Conservation (phyloP, 305 asterid genomes). For the Plantago lanceolata region DNA sequence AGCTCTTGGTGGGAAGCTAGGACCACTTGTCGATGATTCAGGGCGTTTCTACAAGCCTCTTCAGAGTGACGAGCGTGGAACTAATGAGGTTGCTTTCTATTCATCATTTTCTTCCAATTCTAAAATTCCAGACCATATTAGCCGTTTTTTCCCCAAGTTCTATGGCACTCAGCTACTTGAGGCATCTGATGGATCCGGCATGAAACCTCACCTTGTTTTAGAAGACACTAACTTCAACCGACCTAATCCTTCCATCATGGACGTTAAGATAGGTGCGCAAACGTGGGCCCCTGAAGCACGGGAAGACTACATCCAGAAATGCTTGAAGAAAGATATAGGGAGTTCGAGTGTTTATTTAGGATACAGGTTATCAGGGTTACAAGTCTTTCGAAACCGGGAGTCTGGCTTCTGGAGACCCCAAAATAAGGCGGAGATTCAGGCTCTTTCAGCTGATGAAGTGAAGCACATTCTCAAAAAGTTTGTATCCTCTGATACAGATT, state of each 20-base stretch:
- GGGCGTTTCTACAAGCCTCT: constrained; percentile 92
- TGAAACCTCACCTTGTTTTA: constrained; percentile 49
- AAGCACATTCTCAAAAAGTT: constrained; percentile 40
- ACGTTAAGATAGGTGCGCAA: constrained; percentile 63
- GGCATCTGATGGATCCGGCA: constrained; percentile 67
- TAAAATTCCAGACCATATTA: constrained; percentile 46
- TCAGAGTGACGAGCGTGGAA: constrained; percentile 74
- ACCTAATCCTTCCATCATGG: constrained; percentile 56
- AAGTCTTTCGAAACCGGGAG: constrained; percentile 37
- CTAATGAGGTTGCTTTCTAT: constrained; percentile 53
- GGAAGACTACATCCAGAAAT: constrained; percentile 45
- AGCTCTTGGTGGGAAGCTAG: constrained; percentile 61
- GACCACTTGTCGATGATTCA: constrained; percentile 81
- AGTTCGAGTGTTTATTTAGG: constrained; percentile 49
- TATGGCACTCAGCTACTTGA: constrained; percentile 57
- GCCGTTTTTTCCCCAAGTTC: constrained; percentile 58
- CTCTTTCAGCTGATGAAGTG: constrained; percentile 44
- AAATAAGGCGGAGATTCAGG: constrained; percentile 29
- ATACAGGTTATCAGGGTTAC: constrained; percentile 60
- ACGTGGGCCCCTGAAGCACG: constrained; percentile 58
- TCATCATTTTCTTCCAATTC: constrained; percentile 52
- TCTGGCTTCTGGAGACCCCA: constrained; percentile 54
- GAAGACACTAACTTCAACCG: constrained; percentile 42
- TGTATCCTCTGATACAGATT: constrained; percentile 42
- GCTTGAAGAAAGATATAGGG: constrained; percentile 51